Base-by-base conservation (phyloP, 2,329 filamentous ascomycete genomes). In the Fusarium sacchari region DNA sequence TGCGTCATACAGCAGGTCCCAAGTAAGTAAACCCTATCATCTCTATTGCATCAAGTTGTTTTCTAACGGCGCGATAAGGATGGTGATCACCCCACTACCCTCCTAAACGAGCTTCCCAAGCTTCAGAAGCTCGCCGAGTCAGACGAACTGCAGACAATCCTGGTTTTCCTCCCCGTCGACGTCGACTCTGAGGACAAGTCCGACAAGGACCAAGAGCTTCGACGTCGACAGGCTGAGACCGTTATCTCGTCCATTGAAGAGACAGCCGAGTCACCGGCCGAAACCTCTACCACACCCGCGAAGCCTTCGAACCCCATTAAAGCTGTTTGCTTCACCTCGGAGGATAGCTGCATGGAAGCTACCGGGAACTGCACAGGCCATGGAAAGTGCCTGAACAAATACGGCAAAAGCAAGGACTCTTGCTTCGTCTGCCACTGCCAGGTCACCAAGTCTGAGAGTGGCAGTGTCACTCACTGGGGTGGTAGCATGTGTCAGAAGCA, bases 401-500 rank as follows among this genome's bases (percentile, higher is more conserved):
- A 89, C 73, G 83, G 83, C 46, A 80, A 80, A 58, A 81, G 83
- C 20, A 79, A 80, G 59, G 85, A 82, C 17, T 83, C 86, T 39
- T 98, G 96, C 88, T 98, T 92, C 81, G 86, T 89, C 64, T 99
- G 96, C 86, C 85, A 86, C 72, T 99, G 96, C 85, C 84, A 86
- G 60, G 84, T 88, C 46, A 93, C 91, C 36, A 82, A 85, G 39
- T 85, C 87, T 58, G 85, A 86, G n/a, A 86, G 83, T 22, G 85
- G 87, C 42, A 91, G 91, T 82, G 89, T 90, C 20, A 90, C 90
- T 1, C 88, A 91, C 79, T 98, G 95, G 94, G 96, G 91, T 56
- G 96, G 96, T 22, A 86, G 90, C 42, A 92, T 93, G 52, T 99
- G 96, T 85, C 91, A 96, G 80, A 99, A 98, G 90, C 89, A 92